These are phyloP conservation scores for Dictyostelium capitatum DNA, from an alignment of 78 protist genomes.

Conservation along the genomic window DNA sequence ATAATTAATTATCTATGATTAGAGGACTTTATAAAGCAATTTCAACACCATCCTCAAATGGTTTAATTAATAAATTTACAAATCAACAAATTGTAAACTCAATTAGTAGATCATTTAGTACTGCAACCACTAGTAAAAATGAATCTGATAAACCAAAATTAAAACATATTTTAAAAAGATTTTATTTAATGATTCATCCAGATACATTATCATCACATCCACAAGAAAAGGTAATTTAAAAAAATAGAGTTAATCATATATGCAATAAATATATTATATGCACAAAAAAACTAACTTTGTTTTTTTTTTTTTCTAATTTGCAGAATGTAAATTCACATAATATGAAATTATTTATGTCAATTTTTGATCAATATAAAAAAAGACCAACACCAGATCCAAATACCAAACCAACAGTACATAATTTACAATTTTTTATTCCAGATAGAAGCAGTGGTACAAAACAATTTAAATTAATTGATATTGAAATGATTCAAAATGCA, in stretches of 20 bases:
- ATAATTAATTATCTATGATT: background rate
- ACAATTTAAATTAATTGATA: conserved; percentile 27
- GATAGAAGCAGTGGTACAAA: background rate
- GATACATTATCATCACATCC: conserved; percentile 50
- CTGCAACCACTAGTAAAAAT: background rate
- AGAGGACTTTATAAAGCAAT: conserved; percentile 14
- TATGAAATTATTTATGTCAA: conserved; percentile 57
- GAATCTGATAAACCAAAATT: conserved; percentile 38
- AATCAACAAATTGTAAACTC: background rate
- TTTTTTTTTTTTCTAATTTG: background rate
- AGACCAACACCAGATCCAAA: conserved; percentile 76
- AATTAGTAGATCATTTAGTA: too few relatives aligned
- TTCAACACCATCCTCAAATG: background rate
- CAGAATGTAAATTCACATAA: conserved; percentile 51
- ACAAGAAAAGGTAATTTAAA: conserved; percentile 52
- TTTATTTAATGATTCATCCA: conserved; percentile 70
- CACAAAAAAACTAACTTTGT: too few relatives aligned
- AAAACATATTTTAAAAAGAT: conserved; percentile 24
- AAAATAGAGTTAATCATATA: background rate
- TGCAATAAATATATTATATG: too few relatives aligned
- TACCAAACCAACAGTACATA: conserved; percentile 23
- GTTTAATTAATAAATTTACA: background rate
- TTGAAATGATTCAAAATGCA: conserved; percentile 42
- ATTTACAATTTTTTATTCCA: conserved; percentile 37
- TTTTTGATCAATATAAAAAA: conserved; percentile 60